Conservation (phyloP, 495 filamentous ascomycete species). For the Penicillium soppii region DNA sequence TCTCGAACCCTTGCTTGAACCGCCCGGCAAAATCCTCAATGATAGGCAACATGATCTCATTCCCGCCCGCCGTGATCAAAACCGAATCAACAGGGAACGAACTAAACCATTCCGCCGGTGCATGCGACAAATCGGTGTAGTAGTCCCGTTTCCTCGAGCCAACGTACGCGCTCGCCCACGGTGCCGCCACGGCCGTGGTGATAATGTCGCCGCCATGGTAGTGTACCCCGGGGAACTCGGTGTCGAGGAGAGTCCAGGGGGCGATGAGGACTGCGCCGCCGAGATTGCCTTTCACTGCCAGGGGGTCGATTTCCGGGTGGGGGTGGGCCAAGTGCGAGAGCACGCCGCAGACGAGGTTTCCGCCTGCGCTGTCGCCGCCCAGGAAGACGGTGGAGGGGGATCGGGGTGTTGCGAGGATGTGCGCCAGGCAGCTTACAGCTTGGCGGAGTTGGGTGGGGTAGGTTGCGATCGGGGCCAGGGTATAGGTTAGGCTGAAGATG, state of each 20-base stretch:
- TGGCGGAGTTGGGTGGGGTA: constrained; percentile 64
- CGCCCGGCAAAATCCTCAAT: constrained; percentile 52
- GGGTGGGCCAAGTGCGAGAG: constrained; percentile 63
- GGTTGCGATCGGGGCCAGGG: constrained; percentile 53
- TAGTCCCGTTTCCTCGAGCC: constrained; percentile 44
- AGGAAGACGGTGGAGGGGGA: constrained; percentile 50
- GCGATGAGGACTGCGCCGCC: constrained; percentile 54
- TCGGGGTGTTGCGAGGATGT: constrained; percentile 45
- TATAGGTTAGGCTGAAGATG: constrained; percentile 55
- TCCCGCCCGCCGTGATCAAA: constrained; percentile 54
- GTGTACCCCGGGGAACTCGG: constrained; percentile 34
- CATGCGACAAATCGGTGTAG: constrained; percentile 54
- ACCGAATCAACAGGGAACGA: constrained; percentile 45
- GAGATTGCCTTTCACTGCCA: constrained; percentile 27
- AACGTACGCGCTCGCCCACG: constrained; percentile 53
- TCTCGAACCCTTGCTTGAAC: constrained; percentile 31
- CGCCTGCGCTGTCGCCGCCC: constrained; percentile 66
- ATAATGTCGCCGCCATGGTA: constrained; percentile 57
- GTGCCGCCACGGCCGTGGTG: constrained; percentile 31
- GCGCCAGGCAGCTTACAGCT: constrained; percentile 49
- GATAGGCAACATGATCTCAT: constrained; percentile 60
- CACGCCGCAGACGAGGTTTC: constrained; percentile 56
- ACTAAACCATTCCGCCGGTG: constrained; percentile 54
- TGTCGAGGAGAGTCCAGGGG: constrained; percentile 56
- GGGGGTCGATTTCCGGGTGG: constrained; percentile 47